Percentiles rank a stretch among this genome's conserved stretches.
These are phyloP conservation scores for Apium graveolens DNA, from an alignment of 129 eudicot genomes.

Conservation along the genomic window DNA sequence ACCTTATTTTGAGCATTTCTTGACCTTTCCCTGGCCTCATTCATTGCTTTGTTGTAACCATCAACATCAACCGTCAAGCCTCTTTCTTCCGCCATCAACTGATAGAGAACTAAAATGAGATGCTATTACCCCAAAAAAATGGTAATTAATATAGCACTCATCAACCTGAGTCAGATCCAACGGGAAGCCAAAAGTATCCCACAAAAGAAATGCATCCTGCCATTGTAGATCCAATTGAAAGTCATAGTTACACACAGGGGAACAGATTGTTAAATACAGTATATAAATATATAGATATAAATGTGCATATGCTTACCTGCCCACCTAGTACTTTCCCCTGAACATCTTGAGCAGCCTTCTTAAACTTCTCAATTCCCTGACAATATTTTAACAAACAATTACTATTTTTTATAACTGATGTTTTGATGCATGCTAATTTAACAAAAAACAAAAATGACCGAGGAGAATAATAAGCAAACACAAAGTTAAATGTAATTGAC, in stretches of 20 bases:
- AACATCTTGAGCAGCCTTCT: constrained; percentile 73
- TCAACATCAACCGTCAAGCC: constrained; percentile 74
- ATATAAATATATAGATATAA: not conserved
- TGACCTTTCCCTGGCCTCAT: constrained; percentile 97
- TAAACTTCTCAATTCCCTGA: constrained; percentile 96
- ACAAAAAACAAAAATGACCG: not conserved
- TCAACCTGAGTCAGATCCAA: constrained; percentile 92
- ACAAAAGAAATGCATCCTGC: constrained; percentile 95
- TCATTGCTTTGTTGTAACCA: constrained; percentile 70
- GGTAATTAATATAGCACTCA: not conserved
- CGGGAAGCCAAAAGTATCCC: constrained; percentile 97
- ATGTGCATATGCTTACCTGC: constrained; percentile 42
- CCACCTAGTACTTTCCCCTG: constrained; percentile 70
- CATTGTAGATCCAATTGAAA: constrained; percentile 70
- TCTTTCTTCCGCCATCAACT: constrained; percentile 99
- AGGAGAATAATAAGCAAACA: not conserved
- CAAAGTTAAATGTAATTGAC: not conserved
- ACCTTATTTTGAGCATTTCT: constrained; percentile 94
- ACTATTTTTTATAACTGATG: not conserved
- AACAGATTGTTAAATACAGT: not conserved
- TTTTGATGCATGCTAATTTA: not conserved
- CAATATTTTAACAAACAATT: constrained; percentile 3
- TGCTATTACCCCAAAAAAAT: not conserved
- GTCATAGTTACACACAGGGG: constrained; percentile 27
- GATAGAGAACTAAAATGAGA: constrained; percentile 14